phyloP scores from a whole-genome alignment of 768 basidiomycete genomes.

The Paxillus rubicundulus region DNA sequence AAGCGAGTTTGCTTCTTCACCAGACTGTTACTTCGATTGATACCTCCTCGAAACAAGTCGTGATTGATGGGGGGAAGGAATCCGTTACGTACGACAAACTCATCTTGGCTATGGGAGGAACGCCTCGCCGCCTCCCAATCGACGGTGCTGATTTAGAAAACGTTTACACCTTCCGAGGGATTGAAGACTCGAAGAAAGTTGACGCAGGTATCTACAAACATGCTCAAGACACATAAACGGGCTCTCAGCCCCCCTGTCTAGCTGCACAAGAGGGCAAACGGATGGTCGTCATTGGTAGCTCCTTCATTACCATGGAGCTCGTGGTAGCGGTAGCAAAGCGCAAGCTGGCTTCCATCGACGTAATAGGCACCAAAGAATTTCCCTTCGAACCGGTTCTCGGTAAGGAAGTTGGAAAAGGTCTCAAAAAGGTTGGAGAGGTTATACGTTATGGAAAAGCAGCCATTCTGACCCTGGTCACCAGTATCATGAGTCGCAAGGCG shows the following conservation, averaged over 20 bases:
- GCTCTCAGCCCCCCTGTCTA: conserved; percentile 19
- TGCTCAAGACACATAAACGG: too few species aligned
- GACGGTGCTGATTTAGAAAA: conserved; percentile 72
- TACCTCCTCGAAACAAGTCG: conserved; percentile 57
- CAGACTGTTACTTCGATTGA: conserved; percentile 74
- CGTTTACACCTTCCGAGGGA: conserved; percentile 70
- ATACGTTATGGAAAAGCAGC: neutral
- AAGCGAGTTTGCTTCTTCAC: neutral
- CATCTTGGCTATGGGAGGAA: conserved; percentile 75
- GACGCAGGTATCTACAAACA: conserved; percentile 49
- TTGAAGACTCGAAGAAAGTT: conserved; percentile 70
- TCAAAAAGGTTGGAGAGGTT: conserved; percentile 60
- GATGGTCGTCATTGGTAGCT: conserved; percentile 81
- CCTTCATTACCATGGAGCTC: conserved; percentile 93
- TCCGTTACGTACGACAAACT: conserved; percentile 69
- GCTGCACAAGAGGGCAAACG: conserved; percentile 71
- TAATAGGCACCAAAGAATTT: conserved; percentile 78
- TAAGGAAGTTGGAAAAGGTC: conserved; percentile 69
- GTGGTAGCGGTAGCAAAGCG: conserved; percentile 71
- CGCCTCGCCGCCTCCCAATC: conserved; percentile 72
- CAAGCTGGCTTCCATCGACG: conserved; percentile 76
- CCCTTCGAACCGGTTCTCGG: conserved; percentile 86
- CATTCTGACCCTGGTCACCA: conserved; percentile 23
- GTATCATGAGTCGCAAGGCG: conserved; percentile 79
- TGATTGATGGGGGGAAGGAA: conserved; percentile 58